phyloP scores from a whole-genome alignment of 1,139 yeast genomes.

The Torulaspora globosa region DNA sequence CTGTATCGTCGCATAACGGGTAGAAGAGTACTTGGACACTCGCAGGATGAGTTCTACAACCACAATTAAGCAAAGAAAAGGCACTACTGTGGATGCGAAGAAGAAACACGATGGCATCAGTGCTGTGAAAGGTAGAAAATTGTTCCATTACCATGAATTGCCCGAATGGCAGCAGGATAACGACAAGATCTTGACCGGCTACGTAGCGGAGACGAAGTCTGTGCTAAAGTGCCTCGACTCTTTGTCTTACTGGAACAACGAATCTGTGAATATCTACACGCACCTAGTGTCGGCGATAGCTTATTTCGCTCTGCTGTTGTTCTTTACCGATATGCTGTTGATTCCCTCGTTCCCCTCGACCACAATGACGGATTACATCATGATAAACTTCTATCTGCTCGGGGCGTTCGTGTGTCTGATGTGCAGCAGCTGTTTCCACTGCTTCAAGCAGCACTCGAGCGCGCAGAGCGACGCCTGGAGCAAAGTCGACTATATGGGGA shows the following conservation, averaged over 20 bases:
- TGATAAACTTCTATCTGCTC: conserved; percentile 44
- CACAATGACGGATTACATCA: conserved; percentile 43
- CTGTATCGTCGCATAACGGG: neutral
- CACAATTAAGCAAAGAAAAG: conserved; percentile 20
- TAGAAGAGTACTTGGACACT: neutral
- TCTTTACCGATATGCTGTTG: conserved; percentile 31
- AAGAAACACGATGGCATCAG: conserved; percentile 5
- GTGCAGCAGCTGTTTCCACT: conserved; percentile 74
- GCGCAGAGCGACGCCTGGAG: conserved; percentile 55
- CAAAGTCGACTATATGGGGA: conserved; percentile 83
- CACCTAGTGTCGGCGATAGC: conserved; percentile 67
- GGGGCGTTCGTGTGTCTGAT: conserved; percentile 61
- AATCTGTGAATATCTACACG: conserved; percentile 73
- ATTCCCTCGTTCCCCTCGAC: conserved; percentile 48
- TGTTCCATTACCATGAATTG: conserved; percentile 44
- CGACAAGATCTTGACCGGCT: conserved; percentile 67
- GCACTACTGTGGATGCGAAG: conserved; percentile 2
- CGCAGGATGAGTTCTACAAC: conserved; percentile 21
- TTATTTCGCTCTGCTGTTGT: conserved; percentile 36
- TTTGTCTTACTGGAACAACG: conserved; percentile 71
- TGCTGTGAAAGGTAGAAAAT: conserved; percentile 9
- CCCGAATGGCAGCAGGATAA: conserved; percentile 88
- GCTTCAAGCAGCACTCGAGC: conserved; percentile 71
- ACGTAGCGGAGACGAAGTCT: conserved; percentile 64
- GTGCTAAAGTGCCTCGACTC: conserved; percentile 51